Percentiles rank a stretch among this genome's conserved stretches.
Evolutionary conservation across 2,329 filamentous ascomycete genomes (phyloP).

Genomic region (Hawksworthiomyces lignivorus): DNA sequence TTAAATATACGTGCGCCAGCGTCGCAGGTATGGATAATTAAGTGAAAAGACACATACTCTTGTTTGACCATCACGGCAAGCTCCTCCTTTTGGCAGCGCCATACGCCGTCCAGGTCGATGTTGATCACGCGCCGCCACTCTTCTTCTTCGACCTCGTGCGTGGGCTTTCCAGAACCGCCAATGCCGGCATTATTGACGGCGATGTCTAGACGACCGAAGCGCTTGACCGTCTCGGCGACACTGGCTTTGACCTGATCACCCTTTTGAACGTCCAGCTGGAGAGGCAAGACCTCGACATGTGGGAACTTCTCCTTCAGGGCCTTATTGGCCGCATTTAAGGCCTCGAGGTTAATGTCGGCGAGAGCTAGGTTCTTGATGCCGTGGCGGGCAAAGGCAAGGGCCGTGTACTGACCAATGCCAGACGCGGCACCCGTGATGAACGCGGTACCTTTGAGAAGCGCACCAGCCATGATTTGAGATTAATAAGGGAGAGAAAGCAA

Average conservation of each 20-base stretch:
- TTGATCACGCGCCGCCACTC: constrained; percentile 44
- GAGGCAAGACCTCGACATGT: constrained; percentile 22
- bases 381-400: constrained; percentile 38
- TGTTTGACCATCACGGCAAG: constrained; percentile 44
- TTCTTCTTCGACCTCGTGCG: constrained; percentile 36
- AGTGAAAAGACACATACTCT: constrained; percentile 30
- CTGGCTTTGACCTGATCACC: constrained; percentile 34
- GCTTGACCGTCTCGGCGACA: constrained; percentile 30
- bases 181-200: constrained; percentile 51
- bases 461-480: background rate
- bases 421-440: constrained; percentile 16
- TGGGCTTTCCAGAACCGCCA: constrained; percentile 30
- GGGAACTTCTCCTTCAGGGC: constrained; percentile 31
- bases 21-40: no score
- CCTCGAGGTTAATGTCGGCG: constrained; percentile 33
- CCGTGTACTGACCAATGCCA: constrained; percentile 41
- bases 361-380: constrained; percentile 39
- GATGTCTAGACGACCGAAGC: constrained; percentile 47
- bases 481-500: no score
- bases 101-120: constrained; percentile 49
- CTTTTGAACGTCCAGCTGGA: constrained; percentile 39
- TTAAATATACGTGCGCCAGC: no score
- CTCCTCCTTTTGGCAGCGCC: constrained; percentile 48
- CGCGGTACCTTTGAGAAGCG: constrained; percentile 13
- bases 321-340: constrained; percentile 23